These are phyloP conservation scores for Rhynchospora breviuscula DNA, from an alignment of 176 grass and related monocot genomes.

Conservation along the genomic window DNA sequence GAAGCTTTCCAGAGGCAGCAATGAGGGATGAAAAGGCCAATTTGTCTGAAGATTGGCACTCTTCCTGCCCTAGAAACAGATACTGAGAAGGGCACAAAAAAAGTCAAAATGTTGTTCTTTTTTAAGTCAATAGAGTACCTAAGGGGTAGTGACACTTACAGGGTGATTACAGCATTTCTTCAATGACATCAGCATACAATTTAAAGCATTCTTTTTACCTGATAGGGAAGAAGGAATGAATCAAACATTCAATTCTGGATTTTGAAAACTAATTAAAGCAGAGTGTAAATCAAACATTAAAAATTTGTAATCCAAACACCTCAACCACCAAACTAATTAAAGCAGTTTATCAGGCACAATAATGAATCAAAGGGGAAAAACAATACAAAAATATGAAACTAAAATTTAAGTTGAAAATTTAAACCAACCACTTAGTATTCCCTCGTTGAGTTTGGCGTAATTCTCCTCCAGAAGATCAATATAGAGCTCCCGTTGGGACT, in stretches of 20 bases:
- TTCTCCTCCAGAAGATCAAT: conserved; percentile 68
- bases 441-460: conserved; percentile 50
- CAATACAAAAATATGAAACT: background rate
- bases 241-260: background rate
- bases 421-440: conserved; percentile 43
- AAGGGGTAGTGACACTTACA: conserved; percentile 28
- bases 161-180: conserved; percentile 69
- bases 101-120: conserved; percentile 4
- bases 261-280: no score
- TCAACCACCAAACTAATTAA: background rate
- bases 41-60: conserved; percentile 24
- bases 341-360: background rate
- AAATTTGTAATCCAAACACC: no score
- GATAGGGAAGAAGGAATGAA: background rate
- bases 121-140: conserved; percentile 6
- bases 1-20: conserved; percentile 58
- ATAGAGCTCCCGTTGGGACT: conserved; percentile 61
- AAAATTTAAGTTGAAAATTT: background rate
- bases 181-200: conserved; percentile 40
- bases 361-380: background rate
- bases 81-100: conserved; percentile 30
- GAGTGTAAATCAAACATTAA: no score
- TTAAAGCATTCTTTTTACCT: conserved; percentile 61
- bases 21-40: conserved; percentile 43
- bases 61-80: conserved; percentile 42